Conservation (phyloP, 2,329 filamentous ascomycete species). For the Clathrospora elynae region DNA sequence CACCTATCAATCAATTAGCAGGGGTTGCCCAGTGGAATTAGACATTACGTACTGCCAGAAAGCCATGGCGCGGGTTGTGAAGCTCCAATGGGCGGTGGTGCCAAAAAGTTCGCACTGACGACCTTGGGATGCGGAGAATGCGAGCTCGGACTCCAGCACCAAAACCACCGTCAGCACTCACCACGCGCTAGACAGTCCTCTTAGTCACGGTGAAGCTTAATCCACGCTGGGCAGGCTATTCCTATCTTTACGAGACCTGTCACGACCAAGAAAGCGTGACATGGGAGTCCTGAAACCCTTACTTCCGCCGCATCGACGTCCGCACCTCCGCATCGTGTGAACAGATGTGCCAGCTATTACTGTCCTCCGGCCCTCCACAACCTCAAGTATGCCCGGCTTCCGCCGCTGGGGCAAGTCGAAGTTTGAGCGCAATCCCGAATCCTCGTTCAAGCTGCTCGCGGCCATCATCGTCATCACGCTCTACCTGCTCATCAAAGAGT, state of each 20-base stretch:
- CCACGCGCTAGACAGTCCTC: neutral
- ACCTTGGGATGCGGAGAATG: constrained; percentile 4
- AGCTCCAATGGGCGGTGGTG: constrained; percentile 1
- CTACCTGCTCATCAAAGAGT: constrained; percentile 49
- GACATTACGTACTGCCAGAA: constrained; percentile 48
- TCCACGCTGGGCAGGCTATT: too few relatives aligned
- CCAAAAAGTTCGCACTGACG: constrained; percentile 10
- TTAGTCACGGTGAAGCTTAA: neutral
- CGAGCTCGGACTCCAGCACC: constrained; percentile 7
- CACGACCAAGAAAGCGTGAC: constrained; percentile 2
- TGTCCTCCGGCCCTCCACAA: constrained; percentile 16
- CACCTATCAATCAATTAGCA: too few relatives aligned
- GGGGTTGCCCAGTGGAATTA: too few relatives aligned
- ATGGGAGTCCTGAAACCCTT: constrained; percentile 6
- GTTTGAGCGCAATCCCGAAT: constrained; percentile 48
- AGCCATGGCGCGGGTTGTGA: constrained; percentile 33
- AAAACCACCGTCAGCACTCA: neutral
- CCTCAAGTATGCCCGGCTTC: constrained; percentile 40
- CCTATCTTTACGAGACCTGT: neutral
- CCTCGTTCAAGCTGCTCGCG: constrained; percentile 50
- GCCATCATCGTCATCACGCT: constrained; percentile 49
- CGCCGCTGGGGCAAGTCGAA: constrained; percentile 46
- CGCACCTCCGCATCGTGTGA: constrained; percentile 23
- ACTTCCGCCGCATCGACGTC: constrained; percentile 19
- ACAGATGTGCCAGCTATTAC: constrained; percentile 32